A percentile compares a stretch with the other conserved stretches of the same genome.
Evolutionary conservation across 305 asterid species (phyloP).

Genomic region (Solanum hybrid): DNA sequence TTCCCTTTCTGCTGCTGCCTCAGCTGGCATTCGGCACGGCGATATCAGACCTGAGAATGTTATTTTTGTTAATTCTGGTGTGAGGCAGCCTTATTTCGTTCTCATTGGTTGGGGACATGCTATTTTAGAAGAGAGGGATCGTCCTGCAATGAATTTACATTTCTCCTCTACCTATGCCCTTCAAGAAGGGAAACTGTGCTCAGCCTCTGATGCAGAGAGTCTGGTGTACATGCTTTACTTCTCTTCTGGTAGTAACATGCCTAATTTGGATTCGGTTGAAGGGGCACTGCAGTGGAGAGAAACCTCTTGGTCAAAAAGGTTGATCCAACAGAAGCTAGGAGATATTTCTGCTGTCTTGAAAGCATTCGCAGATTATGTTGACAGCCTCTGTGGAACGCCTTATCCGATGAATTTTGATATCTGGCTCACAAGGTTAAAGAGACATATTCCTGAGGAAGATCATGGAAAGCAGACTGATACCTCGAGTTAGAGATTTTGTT

Average conservation of each 20-base stretch:
- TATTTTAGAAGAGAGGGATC: constrained; percentile 83
- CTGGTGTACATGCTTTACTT: constrained; percentile 74
- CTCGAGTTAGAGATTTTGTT: constrained; percentile 19
- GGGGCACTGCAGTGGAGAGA: constrained; percentile 96
- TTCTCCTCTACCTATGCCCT: constrained; percentile 92
- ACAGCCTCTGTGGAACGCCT: constrained; percentile 92
- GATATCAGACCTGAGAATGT: constrained; percentile 82
- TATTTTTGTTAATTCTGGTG: constrained; percentile 44
- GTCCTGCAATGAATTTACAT: constrained; percentile 80
- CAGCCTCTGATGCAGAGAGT: constrained; percentile 96
- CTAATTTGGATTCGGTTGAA: constrained; percentile 84
- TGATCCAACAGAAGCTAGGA: constrained; percentile 89
- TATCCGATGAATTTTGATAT: constrained; percentile 80
- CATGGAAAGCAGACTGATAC: constrained; percentile 52
- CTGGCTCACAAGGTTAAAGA: constrained; percentile 75
- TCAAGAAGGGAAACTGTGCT: constrained; percentile 81
- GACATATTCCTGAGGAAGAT: constrained; percentile 53
- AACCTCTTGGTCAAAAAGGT: constrained; percentile 80
- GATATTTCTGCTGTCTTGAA: constrained; percentile 85
- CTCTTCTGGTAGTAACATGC: constrained; percentile 58
- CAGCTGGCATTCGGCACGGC: constrained; percentile 85
- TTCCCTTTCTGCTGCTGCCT: constrained; percentile 58
- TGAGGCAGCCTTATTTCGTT: constrained; percentile 45
- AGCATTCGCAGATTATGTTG: constrained; percentile 96
- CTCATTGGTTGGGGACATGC: constrained; percentile 98